Percentiles rank a stretch among this genome's conserved stretches.
phyloP scores from a whole-genome alignment of 2,329 filamentous ascomycete species.

The Hypoxylon sp. region DNA sequence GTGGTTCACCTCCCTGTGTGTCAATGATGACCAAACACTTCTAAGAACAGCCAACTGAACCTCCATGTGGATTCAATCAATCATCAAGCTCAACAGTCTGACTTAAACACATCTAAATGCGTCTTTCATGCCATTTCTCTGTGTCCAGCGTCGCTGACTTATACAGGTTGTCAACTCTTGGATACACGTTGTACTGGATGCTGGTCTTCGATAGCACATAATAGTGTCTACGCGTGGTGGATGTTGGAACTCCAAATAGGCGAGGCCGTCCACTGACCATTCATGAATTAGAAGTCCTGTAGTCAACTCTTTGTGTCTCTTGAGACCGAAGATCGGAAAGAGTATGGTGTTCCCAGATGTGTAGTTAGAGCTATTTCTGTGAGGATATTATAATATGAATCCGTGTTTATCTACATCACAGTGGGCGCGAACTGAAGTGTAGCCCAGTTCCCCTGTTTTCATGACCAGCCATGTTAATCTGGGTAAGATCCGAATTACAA shows the following conservation, averaged over 20 bases:
- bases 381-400: neutral
- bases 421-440: neutral
- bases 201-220: neutral
- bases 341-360: neutral
- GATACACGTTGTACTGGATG: neutral
- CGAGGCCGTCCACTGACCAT: neutral
- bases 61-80: constrained; percentile 66
- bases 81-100: constrained; percentile 78
- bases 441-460: neutral
- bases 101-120: constrained; percentile 49
- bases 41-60: constrained; percentile 79
- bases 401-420: neutral
- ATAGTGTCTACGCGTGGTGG: neutral
- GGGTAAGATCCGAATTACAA: neutral
- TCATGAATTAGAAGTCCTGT: neutral
- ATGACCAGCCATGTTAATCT: neutral
- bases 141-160: constrained; percentile 36
- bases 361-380: neutral
- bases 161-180: constrained; percentile 25
- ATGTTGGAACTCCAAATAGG: neutral
- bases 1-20: neutral
- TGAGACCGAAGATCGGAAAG: neutral
- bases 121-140: constrained; percentile 16
- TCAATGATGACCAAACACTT: constrained; percentile 68
- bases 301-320: neutral